A percentile compares a stretch with the other conserved stretches of the same genome.
Conservation (phyloP, 2,329 filamentous ascomycete genomes). For the Xylogone sp. region DNA sequence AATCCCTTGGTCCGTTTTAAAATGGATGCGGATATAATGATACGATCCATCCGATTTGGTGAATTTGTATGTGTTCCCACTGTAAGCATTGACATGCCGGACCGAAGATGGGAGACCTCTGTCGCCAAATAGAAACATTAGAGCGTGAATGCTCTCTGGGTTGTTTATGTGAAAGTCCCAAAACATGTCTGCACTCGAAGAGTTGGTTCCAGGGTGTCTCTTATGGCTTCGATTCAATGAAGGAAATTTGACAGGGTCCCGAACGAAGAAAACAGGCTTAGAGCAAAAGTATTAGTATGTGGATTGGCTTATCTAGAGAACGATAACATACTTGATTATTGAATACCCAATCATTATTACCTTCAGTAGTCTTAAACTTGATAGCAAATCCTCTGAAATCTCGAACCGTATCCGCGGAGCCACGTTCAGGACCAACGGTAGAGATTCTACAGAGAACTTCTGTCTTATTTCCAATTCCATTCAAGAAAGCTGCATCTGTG, state of each 20-base stretch:
- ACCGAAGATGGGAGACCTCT: conserved; percentile 44
- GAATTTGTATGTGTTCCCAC: conserved; percentile 45
- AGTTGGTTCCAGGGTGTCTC: conserved; percentile 34
- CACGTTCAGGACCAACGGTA: conserved; percentile 41
- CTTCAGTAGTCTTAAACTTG: conserved; percentile 48
- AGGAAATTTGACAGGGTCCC: conserved; percentile 44
- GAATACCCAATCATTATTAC: conserved; percentile 45
- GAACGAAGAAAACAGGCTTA: conserved; percentile 39
- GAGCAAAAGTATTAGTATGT: conserved; percentile 1
- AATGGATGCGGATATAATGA: conserved; percentile 46
- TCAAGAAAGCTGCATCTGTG: conserved; percentile 51
- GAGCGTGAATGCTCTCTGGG: conserved; percentile 44
- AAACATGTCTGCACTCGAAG: too few species aligned
- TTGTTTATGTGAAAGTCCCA: conserved; percentile 35
- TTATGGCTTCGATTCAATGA: conserved; percentile 41
- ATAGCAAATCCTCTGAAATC: conserved; percentile 46
- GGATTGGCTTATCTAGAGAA: not conserved
- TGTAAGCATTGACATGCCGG: conserved; percentile 42
- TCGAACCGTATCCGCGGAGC: conserved; percentile 42
- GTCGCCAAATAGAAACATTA: conserved; percentile 49
- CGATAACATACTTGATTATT: conserved; percentile 26
- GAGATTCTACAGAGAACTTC: conserved; percentile 42
- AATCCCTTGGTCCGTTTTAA: conserved; percentile 43
- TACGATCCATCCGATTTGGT: conserved; percentile 41
- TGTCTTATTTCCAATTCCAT: conserved; percentile 48